Base-by-base conservation (phyloP, 345 rosid species). In the Acer negundo region DNA sequence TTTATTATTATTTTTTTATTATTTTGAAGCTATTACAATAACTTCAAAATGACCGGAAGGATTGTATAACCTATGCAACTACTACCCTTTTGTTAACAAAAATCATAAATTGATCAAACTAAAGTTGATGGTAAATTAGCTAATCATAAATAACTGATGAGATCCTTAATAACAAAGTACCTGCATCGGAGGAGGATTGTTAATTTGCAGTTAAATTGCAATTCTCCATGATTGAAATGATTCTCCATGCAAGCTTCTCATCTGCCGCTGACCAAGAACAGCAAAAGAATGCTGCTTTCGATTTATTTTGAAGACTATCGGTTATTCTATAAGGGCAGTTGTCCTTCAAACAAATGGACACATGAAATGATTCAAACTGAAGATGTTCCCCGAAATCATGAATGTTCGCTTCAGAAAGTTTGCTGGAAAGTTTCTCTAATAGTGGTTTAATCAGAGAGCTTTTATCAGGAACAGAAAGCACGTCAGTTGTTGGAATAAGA, bases 231-330 rank as follows among this genome's bases (percentile, higher is more conserved):
- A 78, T 16, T 10, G 90, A 84, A 68, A 95, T 86, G 58, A 92
- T 84, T 81, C 84, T 84, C 98, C 94, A 81, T 1, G 91, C 98
- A 78, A 92, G 89, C 75, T 89, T 86, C 81, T 87, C 87, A 65
- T 96, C 99, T 74, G 82, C 74, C 6, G 62, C 80, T 40, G 89
- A 89, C 99, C 98, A 96, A 49, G 69, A 78, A 78, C 98, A 96
- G 81, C 98, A 96, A 69, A 89, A 85, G 81, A 80, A 94, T 70
- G 84, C 68, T 9, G 80, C n/a, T 38, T 26, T 71, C 0, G 78
- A 51, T 67, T 55, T 61, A 56, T 67, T 73, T 31, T 23, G 81
- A 73, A 65, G 28, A 38, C 49, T 23, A 16, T 71, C 75, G 9
- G 49, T 67, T 6, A 77, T 75, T 77, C 89, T 81, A 80, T 89